A percentile compares a stretch with the other conserved stretches of the same genome.
Evolutionary conservation across 1,139 yeast species (phyloP).

Genomic region (Hansenula anomala): DNA sequence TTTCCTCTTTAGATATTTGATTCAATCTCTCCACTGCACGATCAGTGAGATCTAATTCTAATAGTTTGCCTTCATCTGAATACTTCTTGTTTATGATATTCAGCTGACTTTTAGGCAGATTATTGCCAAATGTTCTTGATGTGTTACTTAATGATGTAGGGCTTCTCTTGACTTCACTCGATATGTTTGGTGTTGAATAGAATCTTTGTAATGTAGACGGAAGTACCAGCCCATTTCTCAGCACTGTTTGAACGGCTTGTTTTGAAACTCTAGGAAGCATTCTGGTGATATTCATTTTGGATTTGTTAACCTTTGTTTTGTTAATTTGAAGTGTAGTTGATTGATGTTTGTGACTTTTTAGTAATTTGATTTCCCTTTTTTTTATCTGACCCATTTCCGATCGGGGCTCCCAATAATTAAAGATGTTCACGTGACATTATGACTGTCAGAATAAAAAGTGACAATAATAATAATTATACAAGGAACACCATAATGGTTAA

Average conservation of each 20-base stretch:
- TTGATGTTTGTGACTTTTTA: too few species aligned
- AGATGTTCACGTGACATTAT: too few species aligned
- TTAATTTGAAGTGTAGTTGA: too few species aligned
- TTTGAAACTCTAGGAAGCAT: background rate
- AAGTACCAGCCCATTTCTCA: background rate
- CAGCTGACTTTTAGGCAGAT: constrained; percentile 2
- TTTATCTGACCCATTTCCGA: too few species aligned
- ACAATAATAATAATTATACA: too few species aligned
- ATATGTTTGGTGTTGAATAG: constrained; percentile 1
- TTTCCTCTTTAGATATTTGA: constrained; percentile 51
- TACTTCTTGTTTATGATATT: constrained; percentile 20
- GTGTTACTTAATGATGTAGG: constrained; percentile 7
- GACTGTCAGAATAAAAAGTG: too few species aligned
- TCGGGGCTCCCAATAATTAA: too few species aligned
- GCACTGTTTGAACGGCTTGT: background rate
- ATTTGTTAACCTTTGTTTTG: too few species aligned
- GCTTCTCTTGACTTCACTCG: constrained; percentile 1
- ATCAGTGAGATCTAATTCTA: constrained; percentile 35
- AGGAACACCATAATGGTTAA: too few species aligned
- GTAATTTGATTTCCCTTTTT: too few species aligned
- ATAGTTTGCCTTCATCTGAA: constrained; percentile 20
- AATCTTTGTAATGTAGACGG: background rate
- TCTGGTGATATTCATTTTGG: background rate
- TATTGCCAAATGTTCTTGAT: constrained; percentile 1
- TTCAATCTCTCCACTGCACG: constrained; percentile 52